Percentiles rank a stretch among this genome's conserved stretches.
phyloP scores from a whole-genome alignment of 768 basidiomycete species.

The Xerocomus spinulosus region DNA sequence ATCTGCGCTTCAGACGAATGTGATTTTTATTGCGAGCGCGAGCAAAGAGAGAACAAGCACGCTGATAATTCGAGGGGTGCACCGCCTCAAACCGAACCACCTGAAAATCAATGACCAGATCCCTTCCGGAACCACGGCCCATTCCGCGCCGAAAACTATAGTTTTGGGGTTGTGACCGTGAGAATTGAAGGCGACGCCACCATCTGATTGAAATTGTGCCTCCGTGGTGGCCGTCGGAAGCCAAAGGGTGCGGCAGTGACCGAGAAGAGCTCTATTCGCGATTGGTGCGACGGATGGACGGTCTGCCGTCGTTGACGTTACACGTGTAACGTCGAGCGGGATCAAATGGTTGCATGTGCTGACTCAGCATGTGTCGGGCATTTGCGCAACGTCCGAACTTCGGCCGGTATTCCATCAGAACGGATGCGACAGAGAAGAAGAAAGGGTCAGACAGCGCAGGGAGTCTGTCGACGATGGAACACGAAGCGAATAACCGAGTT shows the following conservation, averaged over 20 bases:
- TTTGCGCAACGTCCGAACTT: too few species aligned
- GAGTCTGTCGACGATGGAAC: too few species aligned
- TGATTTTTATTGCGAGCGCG: not conserved
- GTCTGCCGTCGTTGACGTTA: slow-evolving; percentile 18
- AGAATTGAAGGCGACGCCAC: slow-evolving; percentile 5
- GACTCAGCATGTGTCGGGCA: slow-evolving; percentile 11
- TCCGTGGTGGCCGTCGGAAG: not conserved
- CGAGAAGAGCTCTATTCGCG: not conserved
- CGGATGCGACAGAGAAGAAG: too few species aligned
- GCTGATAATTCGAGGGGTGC: not conserved
- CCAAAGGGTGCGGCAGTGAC: not conserved
- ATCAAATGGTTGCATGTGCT: not conserved
- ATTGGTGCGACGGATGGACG: not conserved
- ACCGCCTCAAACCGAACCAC: not conserved
- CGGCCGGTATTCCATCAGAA: too few species aligned
- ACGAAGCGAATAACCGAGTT: too few species aligned
- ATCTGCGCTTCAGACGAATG: not conserved
- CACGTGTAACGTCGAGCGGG: slow-evolving; percentile 29
- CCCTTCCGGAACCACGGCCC: not conserved
- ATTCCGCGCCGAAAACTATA: not conserved
- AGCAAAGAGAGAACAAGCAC: not conserved
- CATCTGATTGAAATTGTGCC: slow-evolving; percentile 1
- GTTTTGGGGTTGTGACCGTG: slow-evolving; percentile 7
- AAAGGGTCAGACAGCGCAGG: too few species aligned
- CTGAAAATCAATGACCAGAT: not conserved